Evolutionary conservation across 1,284 basidiomycete species (phyloP), one percentile per base, ranked within the genome.

Genomic region (Schizophyllum commune): DNA sequence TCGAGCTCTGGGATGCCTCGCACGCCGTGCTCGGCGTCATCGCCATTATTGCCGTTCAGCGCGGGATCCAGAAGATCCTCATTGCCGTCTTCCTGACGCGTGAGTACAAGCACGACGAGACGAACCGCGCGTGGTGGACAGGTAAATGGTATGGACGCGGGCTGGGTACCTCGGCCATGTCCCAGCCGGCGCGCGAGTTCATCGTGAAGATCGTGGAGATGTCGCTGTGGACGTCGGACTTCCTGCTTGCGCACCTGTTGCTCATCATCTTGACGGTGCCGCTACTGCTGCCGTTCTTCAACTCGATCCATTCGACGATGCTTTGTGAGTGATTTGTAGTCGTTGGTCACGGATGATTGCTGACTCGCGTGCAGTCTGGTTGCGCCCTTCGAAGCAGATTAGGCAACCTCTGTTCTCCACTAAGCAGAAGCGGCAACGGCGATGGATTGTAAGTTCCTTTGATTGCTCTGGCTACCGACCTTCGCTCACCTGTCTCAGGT

Each of bases 51-150:
- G 85, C 90, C 22, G 89, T 98, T 57, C 95, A 98, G 74, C 84
- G 96, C 58, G 87, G 90, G 58, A 83, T 97, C 69, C 92, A 94
- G 78, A 98, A 98, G 79, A 85, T 96, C 65, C 80, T 97, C 64
- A 98, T 98, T 66, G 84, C 94, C 1, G 88, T 94, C 62, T 94
- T 96, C 83, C 80, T 98, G 58, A 92, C 93, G 52, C 88, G 95
- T 73, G 95, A 98, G 76, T 94, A 90, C 81, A 97, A 97, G 79
- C 92, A 96, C 72, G 96, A 98, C 71, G 94, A 97, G 78, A 95
- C 93, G 19, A 97, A 98, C 77, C 82, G 92, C 63, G 94, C 94
- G 7, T 98, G 95, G 95, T 98, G 95, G 95, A 95, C 94, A n/a
- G 95, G 95, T 72, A 92, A 94, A 75, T 97, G 95, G 95, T 96